Percentiles rank a stretch among this genome's conserved stretches.
These are phyloP conservation scores for Metschnikowia vanudenii DNA, from an alignment of 805 yeast genomes.

Conservation along the genomic window DNA sequence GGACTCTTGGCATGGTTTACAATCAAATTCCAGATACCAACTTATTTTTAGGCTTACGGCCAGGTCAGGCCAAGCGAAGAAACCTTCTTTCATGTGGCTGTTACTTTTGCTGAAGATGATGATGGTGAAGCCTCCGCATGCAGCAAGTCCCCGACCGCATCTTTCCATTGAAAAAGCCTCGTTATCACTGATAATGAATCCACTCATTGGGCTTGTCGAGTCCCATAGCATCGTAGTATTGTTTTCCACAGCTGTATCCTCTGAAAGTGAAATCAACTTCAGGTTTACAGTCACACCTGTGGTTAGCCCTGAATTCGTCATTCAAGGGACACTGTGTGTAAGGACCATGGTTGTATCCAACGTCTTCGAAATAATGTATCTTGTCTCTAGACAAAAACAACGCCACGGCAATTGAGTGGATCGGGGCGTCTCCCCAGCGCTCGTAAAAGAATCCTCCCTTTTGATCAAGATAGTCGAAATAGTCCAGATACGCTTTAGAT, in stretches of 20 bases:
- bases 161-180: no score
- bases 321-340: conserved; percentile 80
- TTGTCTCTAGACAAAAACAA: conserved; percentile 67
- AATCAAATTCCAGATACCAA: no score
- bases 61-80: no score
- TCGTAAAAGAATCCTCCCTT: conserved; percentile 82
- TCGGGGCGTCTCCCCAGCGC: conserved; percentile 95
- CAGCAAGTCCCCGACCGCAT: no score
- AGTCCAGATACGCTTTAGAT: conserved; percentile 62
- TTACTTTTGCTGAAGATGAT: no score
- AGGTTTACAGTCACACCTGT: conserved; percentile 74
- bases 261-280: conserved; percentile 74
- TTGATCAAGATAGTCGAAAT: conserved; percentile 62
- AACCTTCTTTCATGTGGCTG: no score
- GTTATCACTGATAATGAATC: conserved; percentile 46
- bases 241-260: conserved; percentile 68
- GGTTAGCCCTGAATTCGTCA: conserved; percentile 48
- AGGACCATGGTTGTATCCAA: conserved; percentile 83
- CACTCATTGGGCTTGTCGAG: conserved; percentile 66
- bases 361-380: conserved; percentile 76
- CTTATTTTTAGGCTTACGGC: no score
- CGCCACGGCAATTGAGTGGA: conserved; percentile 84
- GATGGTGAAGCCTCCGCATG: no score
- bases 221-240: conserved; percentile 55
- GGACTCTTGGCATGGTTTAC: no score